These are phyloP conservation scores for Fusarium concolor DNA, from an alignment of 2,329 filamentous ascomycete genomes.

Conservation along the genomic window DNA sequence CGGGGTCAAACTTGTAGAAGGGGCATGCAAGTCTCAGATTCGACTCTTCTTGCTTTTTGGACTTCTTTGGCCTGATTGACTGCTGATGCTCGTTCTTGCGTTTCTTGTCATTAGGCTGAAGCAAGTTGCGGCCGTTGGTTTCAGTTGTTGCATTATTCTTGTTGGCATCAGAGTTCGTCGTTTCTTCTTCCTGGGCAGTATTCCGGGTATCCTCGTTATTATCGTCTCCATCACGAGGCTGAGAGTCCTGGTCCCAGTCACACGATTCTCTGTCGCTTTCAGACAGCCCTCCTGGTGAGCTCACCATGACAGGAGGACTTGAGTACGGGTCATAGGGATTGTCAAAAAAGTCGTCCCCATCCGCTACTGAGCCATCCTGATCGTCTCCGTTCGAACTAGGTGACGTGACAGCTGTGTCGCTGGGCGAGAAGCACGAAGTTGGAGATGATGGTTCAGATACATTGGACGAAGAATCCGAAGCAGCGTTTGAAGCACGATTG, in stretches of 20 bases:
- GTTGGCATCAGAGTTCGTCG: too few species aligned
- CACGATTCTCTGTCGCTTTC: background rate
- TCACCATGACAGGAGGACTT: too few species aligned
- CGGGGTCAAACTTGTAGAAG: background rate
- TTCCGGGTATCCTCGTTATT: background rate
- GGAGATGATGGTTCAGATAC: background rate
- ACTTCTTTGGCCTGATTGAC: background rate
- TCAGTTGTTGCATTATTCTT: rapidly evolving
- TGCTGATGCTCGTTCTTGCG: background rate
- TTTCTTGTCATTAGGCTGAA: background rate
- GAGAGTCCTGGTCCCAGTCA: too few species aligned
- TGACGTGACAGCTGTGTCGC: background rate
- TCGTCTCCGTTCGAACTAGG: background rate
- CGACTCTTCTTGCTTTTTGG: background rate
- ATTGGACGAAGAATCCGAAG: background rate
- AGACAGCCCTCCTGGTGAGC: background rate
- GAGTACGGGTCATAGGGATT: background rate
- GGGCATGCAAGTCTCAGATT: constrained; percentile 4
- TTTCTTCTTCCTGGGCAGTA: too few species aligned
- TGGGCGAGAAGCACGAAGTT: background rate
- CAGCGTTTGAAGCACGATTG: background rate
- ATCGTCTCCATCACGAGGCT: background rate
- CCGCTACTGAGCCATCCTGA: background rate
- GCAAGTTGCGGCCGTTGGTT: background rate
- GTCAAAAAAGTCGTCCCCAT: background rate